phyloP scores from a whole-genome alignment of 208 protist species.

The Leishmania mexicana region DNA sequence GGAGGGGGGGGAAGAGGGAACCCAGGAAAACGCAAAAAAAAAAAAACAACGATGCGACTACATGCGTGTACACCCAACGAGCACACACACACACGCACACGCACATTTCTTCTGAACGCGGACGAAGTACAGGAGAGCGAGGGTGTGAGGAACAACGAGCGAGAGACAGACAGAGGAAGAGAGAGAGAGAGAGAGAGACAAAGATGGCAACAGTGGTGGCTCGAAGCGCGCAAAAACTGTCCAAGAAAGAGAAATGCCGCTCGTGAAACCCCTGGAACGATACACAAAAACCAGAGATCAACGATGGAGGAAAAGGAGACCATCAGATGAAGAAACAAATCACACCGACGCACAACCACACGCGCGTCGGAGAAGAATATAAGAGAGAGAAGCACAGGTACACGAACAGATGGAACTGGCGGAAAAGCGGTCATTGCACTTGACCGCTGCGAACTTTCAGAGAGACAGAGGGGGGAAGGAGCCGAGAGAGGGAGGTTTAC shows the following conservation, averaged over 20 bases:
- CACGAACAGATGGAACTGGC: conserved; percentile 4
- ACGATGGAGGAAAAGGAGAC: conserved; percentile 4
- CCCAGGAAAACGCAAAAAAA: neutral
- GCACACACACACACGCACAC: conserved; percentile 2
- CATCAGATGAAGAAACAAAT: conserved; percentile 4
- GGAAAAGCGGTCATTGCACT: neutral
- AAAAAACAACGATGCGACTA: neutral
- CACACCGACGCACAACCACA: neutral
- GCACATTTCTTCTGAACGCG: neutral
- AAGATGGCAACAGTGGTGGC: neutral
- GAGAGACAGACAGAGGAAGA: neutral
- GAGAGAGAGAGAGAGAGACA: neutral
- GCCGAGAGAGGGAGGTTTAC: conserved; percentile 2
- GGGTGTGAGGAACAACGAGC: neutral
- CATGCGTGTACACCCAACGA: neutral
- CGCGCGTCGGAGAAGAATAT: neutral
- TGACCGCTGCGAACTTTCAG: neutral
- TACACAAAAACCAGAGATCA: neutral
- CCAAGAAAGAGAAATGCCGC: neutral
- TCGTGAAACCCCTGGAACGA: neutral
- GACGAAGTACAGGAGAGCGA: neutral
- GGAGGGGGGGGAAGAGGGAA: neutral
- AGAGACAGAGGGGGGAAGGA: conserved; percentile 3
- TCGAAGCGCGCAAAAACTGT: conserved; percentile 12
- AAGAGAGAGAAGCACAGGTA: conserved; percentile 1